Conservation (phyloP, 768 basidiomycete species). For the Rhizopogon rudus region DNA sequence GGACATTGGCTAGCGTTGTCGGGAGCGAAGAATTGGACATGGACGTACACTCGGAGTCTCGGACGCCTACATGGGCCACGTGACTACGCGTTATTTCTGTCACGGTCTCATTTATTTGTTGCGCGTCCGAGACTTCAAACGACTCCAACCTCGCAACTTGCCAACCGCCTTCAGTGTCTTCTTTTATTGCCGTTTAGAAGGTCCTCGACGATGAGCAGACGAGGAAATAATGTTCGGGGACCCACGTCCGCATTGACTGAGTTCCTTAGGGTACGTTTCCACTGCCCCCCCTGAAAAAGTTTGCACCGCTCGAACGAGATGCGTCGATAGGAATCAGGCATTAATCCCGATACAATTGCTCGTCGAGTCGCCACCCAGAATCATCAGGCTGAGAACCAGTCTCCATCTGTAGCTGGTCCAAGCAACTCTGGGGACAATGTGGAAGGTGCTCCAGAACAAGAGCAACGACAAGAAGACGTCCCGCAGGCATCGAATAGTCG, state of each 20-base stretch:
- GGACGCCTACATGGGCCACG: too few relatives aligned
- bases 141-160: too few relatives aligned
- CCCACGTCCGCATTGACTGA: constrained; percentile 83
- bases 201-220: constrained; percentile 19
- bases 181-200: too few relatives aligned
- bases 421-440: constrained; percentile 25
- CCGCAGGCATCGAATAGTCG: constrained; percentile 8
- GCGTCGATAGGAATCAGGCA: constrained; percentile 44
- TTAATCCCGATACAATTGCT: constrained; percentile 38
- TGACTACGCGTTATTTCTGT: too few relatives aligned
- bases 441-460: constrained; percentile 6
- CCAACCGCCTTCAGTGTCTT: neutral
- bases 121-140: neutral
- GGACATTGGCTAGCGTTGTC: constrained; percentile 16
- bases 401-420: constrained; percentile 42
- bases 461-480: constrained; percentile 10
- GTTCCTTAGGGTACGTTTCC: constrained; percentile 58
- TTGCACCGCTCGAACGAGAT: constrained; percentile 16
- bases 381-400: constrained; percentile 15
- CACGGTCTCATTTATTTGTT: neutral
- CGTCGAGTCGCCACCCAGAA: constrained; percentile 29
- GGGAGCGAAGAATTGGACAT: neutral
- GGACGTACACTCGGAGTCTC: neutral
- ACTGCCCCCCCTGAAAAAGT: neutral
- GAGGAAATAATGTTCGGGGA: constrained; percentile 62